Evolutionary conservation across 768 basidiomycete species (phyloP).

Genomic region (Russula olivacea): DNA sequence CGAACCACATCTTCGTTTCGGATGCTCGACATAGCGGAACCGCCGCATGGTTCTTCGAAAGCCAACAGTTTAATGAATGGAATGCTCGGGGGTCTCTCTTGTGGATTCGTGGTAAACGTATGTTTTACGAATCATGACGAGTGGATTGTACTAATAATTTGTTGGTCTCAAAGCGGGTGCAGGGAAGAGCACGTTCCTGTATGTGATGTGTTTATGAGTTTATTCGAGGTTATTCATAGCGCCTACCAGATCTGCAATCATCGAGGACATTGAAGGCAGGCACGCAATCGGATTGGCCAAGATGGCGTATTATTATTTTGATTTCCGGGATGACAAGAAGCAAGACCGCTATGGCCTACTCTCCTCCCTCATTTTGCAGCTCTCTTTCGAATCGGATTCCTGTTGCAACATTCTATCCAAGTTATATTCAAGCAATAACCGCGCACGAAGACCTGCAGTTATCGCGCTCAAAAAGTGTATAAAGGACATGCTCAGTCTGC

Average conservation of each 20-base stretch:
- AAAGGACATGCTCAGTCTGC: not conserved
- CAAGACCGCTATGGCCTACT: not conserved
- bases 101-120: not conserved
- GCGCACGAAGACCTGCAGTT: not conserved
- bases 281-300: not conserved
- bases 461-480: not conserved
- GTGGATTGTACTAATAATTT: not conserved
- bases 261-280: not conserved
- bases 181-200: not conserved
- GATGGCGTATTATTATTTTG: not conserved
- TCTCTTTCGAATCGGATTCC: not conserved
- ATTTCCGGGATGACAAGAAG: not conserved
- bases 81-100: not conserved
- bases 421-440: not conserved
- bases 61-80: not conserved
- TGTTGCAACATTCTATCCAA: not conserved
- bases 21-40: not conserved
- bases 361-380: not conserved
- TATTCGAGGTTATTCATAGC: not conserved
- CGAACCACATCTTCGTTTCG: not conserved
- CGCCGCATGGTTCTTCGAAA: not conserved
- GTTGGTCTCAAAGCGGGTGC: not conserved
- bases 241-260: not conserved
- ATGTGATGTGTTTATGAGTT: too few relatives aligned
- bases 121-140: not conserved